Base-by-base conservation (phyloP, 225 moss, liverwort and hornwort genomes). In the Physcomitrium patens region DNA sequence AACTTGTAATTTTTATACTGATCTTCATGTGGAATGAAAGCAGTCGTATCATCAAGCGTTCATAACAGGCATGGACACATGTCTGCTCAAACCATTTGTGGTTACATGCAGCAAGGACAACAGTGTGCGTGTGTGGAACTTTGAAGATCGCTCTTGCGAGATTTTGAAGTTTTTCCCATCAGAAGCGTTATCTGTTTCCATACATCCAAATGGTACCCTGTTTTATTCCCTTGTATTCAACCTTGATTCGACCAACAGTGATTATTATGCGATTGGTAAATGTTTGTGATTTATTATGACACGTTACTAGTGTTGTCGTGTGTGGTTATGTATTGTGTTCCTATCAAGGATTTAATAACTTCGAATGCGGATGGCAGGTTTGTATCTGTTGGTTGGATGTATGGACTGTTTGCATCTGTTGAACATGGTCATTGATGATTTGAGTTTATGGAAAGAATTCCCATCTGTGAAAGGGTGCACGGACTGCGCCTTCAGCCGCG, bases 61-160 rank as follows among this genome's bases (percentile, higher is more conserved):
- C 55, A 91, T 94, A 19, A 92, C 90, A 49, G 90, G 92, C 59
- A 81, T 94, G 84, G 92, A 89, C 83, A 87, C 86, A 2, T 92
- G 89, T 55, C 76, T 86, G 50, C 80, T 92, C 60, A 94, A 94
- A 77, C 90, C 94, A 68, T 79, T 94, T 60, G 92, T 80, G 57
- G 90, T 91, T 26, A 89, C 92, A 8, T 87, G 92, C 54, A 87
- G 90, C 78, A 85, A 56, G 2, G 92, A 94, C 68, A 82, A 75
- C 17, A 89, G 71, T 59, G 84, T 94, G 71, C 92, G 91, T 5
- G 67, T 94, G 10, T 94, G 92, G 94, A 94, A 92, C 37, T 92
- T 92, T 26, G 68, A 89, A 76, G 89, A 94, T 1, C 78, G 85
- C 20, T 84, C 80, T n/a, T 89, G 90, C 75, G 85, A 92, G 66